Evolutionary conservation across 2,329 filamentous ascomycete species (phyloP).

Genomic region (Aspergillus clavatus): DNA sequence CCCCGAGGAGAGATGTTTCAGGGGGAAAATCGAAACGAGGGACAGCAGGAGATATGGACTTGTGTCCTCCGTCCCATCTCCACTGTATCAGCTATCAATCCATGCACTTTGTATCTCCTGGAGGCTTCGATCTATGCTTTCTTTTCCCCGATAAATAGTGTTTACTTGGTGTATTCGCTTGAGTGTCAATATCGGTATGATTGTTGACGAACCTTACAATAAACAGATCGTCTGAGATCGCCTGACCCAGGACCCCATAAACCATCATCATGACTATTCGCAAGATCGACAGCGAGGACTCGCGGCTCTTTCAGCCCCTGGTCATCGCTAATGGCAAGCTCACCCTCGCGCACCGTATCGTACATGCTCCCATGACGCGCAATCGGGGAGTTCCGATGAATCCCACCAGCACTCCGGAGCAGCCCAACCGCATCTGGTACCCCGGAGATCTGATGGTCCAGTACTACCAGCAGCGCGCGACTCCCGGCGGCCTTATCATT

Average conservation of each 20-base stretch:
- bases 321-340: slow-evolving; percentile 45
- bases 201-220: no score
- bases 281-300: slow-evolving; percentile 20
- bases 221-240: not conserved
- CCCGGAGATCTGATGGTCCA: slow-evolving; percentile 40
- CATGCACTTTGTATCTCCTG: not conserved
- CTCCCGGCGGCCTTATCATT: slow-evolving; percentile 35
- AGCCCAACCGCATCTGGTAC: slow-evolving; percentile 47
- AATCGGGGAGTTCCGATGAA: slow-evolving; percentile 48
- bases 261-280: slow-evolving; percentile 19
- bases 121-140: not conserved
- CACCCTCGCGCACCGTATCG: slow-evolving; percentile 48
- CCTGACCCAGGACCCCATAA: not conserved
- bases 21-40: not conserved
- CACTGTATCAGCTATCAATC: not conserved
- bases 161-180: no score
- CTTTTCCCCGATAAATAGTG: not conserved
- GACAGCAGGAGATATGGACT: not conserved
- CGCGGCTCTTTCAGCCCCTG: slow-evolving; percentile 43
- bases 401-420: slow-evolving; percentile 41
- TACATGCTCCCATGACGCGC: slow-evolving; percentile 51
- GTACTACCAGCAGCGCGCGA: slow-evolving; percentile 39
- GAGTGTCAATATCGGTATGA: no score
- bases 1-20: no score
- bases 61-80: not conserved